Percentiles rank a stretch among this genome's conserved stretches.
Evolutionary conservation across 2,329 filamentous ascomycete genomes (phyloP).

Genomic region (Fusarium xyrophilum): DNA sequence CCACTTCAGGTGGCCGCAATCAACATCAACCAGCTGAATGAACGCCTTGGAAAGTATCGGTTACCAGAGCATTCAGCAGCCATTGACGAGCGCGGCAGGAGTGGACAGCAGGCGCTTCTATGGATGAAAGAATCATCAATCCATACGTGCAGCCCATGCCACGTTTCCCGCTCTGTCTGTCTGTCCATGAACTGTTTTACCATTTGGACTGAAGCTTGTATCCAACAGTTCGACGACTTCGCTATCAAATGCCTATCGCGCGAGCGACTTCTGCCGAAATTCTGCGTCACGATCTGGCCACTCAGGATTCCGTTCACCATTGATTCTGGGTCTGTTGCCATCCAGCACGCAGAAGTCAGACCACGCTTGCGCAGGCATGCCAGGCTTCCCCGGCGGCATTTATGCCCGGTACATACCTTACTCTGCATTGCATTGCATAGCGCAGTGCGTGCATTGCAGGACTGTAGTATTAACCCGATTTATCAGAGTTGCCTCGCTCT

Average conservation of each 20-base stretch:
- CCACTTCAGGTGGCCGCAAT: constrained; percentile 1
- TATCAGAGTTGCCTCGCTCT: not conserved
- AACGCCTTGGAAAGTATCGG: not conserved
- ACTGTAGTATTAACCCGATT: constrained; percentile 4
- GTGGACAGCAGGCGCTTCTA: not conserved
- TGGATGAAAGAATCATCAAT: not conserved
- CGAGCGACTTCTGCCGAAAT: constrained; percentile 27
- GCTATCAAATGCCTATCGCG: constrained; percentile 3
- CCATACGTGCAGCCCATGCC: not conserved
- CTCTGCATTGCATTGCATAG: constrained; percentile 16
- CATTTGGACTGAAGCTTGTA: not conserved
- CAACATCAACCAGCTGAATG: constrained; percentile 15
- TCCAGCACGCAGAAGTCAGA: constrained; percentile 34
- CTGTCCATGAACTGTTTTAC: constrained; percentile 20
- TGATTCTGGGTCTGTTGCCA: constrained; percentile 23
- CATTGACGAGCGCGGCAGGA: constrained; percentile 12
- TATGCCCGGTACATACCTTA: not conserved
- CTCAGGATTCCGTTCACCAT: constrained; percentile 15
- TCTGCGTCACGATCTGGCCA: constrained; percentile 40
- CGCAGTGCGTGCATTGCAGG: constrained; percentile 21
- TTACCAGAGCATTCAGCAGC: not conserved
- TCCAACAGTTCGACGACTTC: not conserved
- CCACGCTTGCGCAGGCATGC: constrained; percentile 32
- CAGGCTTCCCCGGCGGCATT: constrained; percentile 27
- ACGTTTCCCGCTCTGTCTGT: not conserved